Evolutionary conservation across 73 alveolate species (phyloP), one percentile per base, ranked within the genome.

Genomic region (Breviolum minutum): DNA sequence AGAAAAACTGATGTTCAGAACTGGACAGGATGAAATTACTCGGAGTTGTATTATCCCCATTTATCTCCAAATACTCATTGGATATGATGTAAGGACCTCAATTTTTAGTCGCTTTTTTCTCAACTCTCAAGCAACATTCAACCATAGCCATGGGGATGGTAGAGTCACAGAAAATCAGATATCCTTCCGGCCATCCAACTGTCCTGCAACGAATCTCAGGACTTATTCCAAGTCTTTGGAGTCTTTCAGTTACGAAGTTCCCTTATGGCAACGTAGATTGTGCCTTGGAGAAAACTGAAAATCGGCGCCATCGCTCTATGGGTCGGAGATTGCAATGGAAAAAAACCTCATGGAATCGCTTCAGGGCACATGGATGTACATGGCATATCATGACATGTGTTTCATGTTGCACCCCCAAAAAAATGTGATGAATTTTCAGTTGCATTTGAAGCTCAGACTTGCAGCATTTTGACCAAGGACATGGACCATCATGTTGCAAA

Each of bases 401-500:
- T n/a, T 24, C 82, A 73, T 73, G 82, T 73, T 73, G 86, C 20
- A n/a, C 64, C 87, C 87, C 17, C 77, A 68, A 68, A 68, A 68
- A 68, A 68, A 68, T 14, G 77, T 17, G 24, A 68, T 22, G 77
- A 14, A 14, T 6, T 68, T 22, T 6, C n/a, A 68, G 77, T 22
- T 17, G 24, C 3, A 68, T 17, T 1, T 17, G 77, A 68, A 68
- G 24, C 17, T 17, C 77, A 2, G 3, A 68, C n/a, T n/a, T 71
- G 27, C 29, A 9, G 14, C 82, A 71, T 12, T 22, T 6, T 71
- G 63, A 26, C 92, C 11, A 5, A 86, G 94, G 94, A 86, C 94
- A 27, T 92, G 98, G 98, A 92, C 98, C 82, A 73, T 92, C 98
- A 73, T 92, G 98, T 74, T 92, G 71, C 90, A 92, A 61, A 92